Evolutionary conservation across 495 filamentous ascomycete genomes (phyloP).

Genomic region (Daldinia childiae): DNA sequence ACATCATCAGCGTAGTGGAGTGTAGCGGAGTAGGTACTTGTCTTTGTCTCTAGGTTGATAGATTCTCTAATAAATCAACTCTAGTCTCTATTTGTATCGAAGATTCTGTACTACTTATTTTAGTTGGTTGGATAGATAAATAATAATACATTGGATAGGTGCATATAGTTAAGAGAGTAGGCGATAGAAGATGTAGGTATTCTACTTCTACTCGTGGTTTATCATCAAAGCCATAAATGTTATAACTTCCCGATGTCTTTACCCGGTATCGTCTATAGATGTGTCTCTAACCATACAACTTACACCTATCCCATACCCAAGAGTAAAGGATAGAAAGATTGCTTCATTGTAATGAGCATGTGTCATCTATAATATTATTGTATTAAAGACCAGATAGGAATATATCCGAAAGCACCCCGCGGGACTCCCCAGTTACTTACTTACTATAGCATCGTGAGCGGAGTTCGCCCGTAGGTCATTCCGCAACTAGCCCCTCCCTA

Average conservation of each 20-base stretch:
- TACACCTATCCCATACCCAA: background rate
- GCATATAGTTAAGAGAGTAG: background rate
- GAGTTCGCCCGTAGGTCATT: background rate
- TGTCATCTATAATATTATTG: background rate
- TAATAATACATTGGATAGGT: background rate
- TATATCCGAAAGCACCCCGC: background rate
- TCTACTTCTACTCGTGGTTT: background rate
- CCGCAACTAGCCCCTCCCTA: slow-evolving; percentile 22
- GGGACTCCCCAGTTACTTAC: background rate
- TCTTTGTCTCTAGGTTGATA: no score
- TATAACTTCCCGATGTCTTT: background rate
- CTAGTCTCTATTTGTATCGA: background rate
- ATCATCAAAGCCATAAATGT: no score
- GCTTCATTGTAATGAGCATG: background rate
- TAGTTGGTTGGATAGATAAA: background rate
- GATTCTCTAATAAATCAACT: background rate
- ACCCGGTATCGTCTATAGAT: background rate
- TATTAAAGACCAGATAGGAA: background rate
- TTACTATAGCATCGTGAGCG: slow-evolving; percentile 2
- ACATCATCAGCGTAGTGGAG: slow-evolving; percentile 11
- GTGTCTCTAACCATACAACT: background rate
- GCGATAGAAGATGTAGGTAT: background rate
- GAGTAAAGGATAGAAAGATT: background rate
- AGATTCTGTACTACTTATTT: background rate
- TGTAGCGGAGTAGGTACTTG: background rate